These are phyloP conservation scores for Euphorbia peplus DNA, from an alignment of 345 rosid species.

Conservation along the genomic window DNA sequence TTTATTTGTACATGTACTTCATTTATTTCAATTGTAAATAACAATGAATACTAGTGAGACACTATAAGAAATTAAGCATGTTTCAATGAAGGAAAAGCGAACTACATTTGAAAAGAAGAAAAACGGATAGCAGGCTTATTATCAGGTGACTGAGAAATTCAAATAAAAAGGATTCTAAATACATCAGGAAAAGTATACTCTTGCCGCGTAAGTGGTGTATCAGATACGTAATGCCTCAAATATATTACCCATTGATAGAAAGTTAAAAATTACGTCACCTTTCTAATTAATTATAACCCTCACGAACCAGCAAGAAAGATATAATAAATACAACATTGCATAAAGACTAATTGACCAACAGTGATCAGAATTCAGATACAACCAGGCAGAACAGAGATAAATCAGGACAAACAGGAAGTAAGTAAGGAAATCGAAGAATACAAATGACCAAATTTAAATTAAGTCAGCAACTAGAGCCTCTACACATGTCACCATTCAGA, in stretches of 20 bases:
- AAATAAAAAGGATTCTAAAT: too few relatives aligned
- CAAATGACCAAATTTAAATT: not conserved
- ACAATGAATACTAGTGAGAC: not conserved
- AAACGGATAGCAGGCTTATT: not conserved
- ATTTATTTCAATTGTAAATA: too few relatives aligned
- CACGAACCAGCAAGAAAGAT: too few relatives aligned
- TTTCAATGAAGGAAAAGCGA: not conserved
- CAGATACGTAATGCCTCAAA: not conserved
- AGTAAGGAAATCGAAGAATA: not conserved
- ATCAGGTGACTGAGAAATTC: not conserved
- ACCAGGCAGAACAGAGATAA: not conserved
- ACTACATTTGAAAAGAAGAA: not conserved
- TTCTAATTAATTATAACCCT: not conserved
- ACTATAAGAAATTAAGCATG: too few relatives aligned
- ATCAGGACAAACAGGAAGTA: not conserved
- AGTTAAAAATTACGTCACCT: not conserved
- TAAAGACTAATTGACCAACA: not conserved
- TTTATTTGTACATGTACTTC: too few relatives aligned
- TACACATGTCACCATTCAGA: not conserved
- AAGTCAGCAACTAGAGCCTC: not conserved
- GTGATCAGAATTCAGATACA: not conserved
- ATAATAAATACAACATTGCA: not conserved
- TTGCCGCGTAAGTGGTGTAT: not conserved
- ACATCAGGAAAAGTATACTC: not conserved
- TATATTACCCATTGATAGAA: conserved; percentile 1